These are phyloP conservation scores for Candida tibetensis DNA, from an alignment of 805 yeast genomes.

Conservation along the genomic window DNA sequence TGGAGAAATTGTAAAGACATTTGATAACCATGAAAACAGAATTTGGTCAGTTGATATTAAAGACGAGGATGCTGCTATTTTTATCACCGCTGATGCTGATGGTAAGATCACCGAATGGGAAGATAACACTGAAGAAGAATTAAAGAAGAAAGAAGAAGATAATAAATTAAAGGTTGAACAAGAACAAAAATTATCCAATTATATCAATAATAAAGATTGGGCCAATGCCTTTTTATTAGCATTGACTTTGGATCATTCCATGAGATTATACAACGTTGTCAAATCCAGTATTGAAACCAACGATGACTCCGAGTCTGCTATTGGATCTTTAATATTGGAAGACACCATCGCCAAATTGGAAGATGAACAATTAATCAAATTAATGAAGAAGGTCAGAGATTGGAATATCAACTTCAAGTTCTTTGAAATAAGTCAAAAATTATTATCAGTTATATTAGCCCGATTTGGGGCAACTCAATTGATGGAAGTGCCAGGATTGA, in stretches of 20 bases:
- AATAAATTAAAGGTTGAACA: constrained; percentile 67
- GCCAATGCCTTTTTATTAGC: constrained; percentile 84
- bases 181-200: constrained; percentile 83
- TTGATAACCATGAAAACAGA: constrained; percentile 89
- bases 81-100: constrained; percentile 92
- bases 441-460: constrained; percentile 62
- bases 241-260: constrained; percentile 83
- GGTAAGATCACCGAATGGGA: constrained; percentile 87
- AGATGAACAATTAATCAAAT: constrained; percentile 53
- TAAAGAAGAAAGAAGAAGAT: constrained; percentile 48
- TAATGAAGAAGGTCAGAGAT: constrained; percentile 79
- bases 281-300: constrained; percentile 54
- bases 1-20: constrained; percentile 78
- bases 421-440: constrained; percentile 75
- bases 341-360: constrained; percentile 54
- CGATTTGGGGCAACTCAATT: constrained; percentile 54
- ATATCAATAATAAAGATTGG: constrained; percentile 74
- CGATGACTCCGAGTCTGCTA: constrained; percentile 46
- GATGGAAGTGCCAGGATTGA: constrained; percentile 63
- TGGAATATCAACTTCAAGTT: constrained; percentile 92
- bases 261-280: constrained; percentile 77
- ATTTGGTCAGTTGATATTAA: constrained; percentile 84
- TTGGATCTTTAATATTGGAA: constrained; percentile 64
- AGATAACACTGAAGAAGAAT: constrained; percentile 78
- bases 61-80: constrained; percentile 63